Evolutionary conservation across 805 yeast genomes (phyloP).

Genomic region (Cyberlindnera samutprakarnensis): DNA sequence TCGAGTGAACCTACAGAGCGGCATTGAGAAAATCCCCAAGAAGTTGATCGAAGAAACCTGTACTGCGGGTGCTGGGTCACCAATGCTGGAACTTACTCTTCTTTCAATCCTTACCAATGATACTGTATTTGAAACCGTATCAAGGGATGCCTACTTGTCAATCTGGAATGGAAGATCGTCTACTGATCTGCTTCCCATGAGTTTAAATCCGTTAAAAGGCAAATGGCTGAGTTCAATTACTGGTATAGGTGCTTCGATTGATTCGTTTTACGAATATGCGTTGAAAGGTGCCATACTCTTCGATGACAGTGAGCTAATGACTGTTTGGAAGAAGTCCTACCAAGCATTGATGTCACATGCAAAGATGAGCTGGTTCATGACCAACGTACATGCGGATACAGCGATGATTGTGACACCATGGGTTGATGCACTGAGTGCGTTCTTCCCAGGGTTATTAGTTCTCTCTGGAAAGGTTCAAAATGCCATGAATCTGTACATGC

Average conservation of each 20-base stretch:
- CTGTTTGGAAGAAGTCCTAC: conserved; percentile 57
- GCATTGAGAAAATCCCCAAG: conserved; percentile 38
- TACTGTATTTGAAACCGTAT: conserved; percentile 52
- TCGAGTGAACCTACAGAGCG: conserved; percentile 58
- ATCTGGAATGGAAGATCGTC: conserved; percentile 63
- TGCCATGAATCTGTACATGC: conserved; percentile 54
- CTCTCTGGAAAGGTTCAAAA: conserved; percentile 65
- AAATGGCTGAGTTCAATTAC: conserved; percentile 52
- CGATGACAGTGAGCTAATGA: conserved; percentile 43
- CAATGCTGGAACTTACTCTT: conserved; percentile 73
- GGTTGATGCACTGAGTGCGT: conserved; percentile 85
- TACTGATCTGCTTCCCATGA: conserved; percentile 69
- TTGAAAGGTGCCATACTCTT: conserved; percentile 70
- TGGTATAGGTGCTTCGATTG: conserved; percentile 88
- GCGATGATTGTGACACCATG: conserved; percentile 52
- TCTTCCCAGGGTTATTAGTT: conserved; percentile 82
- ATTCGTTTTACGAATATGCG: conserved; percentile 86
- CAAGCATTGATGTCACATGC: conserved; percentile 49
- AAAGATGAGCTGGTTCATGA: conserved; percentile 42
- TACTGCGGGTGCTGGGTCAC: conserved; percentile 81
- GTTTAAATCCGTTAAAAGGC: conserved; percentile 53
- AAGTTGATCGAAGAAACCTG: conserved; percentile 59
- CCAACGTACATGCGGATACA: conserved; percentile 45
- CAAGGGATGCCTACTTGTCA: conserved; percentile 56
- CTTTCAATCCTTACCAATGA: conserved; percentile 73